Base-by-base conservation (phyloP, 495 filamentous ascomycete genomes). In the Parathielavia appendiculata region DNA sequence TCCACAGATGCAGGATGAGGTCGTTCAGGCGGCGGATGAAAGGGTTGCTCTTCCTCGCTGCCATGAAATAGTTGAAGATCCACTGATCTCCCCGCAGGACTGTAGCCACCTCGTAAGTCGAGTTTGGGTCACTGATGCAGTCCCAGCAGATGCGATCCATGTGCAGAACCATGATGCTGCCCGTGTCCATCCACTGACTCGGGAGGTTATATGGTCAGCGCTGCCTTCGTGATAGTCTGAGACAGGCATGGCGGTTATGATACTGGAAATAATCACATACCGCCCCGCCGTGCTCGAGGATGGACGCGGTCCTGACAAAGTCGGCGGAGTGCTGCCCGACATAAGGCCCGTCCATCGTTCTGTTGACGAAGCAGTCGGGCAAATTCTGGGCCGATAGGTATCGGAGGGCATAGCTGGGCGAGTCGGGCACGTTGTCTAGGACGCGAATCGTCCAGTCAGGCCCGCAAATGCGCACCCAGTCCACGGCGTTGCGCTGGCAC, bases 381-480 rank as follows among this genome's bases (percentile, higher is more conserved):
- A 43, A 16, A 16, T 43, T 43, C n/a, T 19, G 13, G 5, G 40
- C 13, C n/a, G 40, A 43, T n/a, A 43, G 40, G 14, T 43, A 43
- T 43, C 40, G 40, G n/a, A 43, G 40, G 6, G 40, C 40, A n/a
- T 43, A 43, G 40, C n/a, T 17, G n/a, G 40, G 40, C 40, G 40
- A 43, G 13, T 43, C 40, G 40, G 40, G 40, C 40, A 43, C 40
- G 40, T 43, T 43, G 40, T 43, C 40, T 2, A 43, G 40, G 40
- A 43, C 40, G 40, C 40, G 40, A 16, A 43, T 43, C 13, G 40
- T 43, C 40, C 40, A 43, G 4, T 43, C 40, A 10, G 40, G 40
- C 40, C 40, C 40, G 40, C 40, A 43, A n/a, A 43, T 43, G 40
- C 40, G 40, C 40, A 43, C 40, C 40, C 40, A 43, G 40, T 43